Conservation (phyloP, 1,284 basidiomycete species). For the Rhodotorula sp. region DNA sequence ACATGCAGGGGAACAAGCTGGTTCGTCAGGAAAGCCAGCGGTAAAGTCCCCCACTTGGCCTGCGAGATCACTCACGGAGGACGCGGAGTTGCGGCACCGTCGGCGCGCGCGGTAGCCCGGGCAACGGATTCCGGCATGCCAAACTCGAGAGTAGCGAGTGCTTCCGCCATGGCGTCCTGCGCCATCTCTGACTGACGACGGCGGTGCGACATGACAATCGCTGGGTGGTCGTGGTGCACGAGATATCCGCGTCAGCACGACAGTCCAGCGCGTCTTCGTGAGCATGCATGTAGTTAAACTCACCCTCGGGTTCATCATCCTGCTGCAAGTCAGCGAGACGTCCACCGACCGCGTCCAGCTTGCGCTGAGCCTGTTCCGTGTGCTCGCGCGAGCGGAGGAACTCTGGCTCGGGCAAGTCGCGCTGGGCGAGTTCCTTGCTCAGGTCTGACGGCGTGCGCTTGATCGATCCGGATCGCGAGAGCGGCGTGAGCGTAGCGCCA, state of each 20-base stretch:
- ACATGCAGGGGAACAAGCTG: not conserved
- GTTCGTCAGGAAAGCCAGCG: not conserved
- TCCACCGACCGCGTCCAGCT: slow-evolving; percentile 21
- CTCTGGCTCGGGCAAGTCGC: slow-evolving; percentile 42
- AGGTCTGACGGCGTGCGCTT: slow-evolving; percentile 41
- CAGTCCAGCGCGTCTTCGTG: not conserved
- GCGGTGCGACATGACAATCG: slow-evolving; percentile 39
- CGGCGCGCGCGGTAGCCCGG: slow-evolving; percentile 43
- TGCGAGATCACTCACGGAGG: slow-evolving; percentile 34
- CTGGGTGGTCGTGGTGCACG: slow-evolving; percentile 3
- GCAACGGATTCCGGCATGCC: slow-evolving; percentile 45
- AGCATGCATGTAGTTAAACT: not conserved
- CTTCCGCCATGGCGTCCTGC: slow-evolving; percentile 41
- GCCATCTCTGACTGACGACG: slow-evolving; percentile 31
- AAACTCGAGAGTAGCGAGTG: slow-evolving; percentile 44
- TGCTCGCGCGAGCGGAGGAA: slow-evolving; percentile 32
- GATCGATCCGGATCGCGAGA: slow-evolving; percentile 26
- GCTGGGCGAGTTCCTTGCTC: slow-evolving; percentile 36
- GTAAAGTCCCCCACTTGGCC: no score
- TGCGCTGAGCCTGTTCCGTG: slow-evolving; percentile 15
- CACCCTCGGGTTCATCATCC: slow-evolving; percentile 39
- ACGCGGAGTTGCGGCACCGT: slow-evolving; percentile 44
- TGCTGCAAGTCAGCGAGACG: slow-evolving; percentile 19
- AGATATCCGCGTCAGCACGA: not conserved
- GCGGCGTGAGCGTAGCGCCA: slow-evolving; percentile 4